Percentiles rank a stretch among this genome's conserved stretches.
Conservation (phyloP, 1,284 basidiomycete species). For the Coniferiporia weirii region DNA sequence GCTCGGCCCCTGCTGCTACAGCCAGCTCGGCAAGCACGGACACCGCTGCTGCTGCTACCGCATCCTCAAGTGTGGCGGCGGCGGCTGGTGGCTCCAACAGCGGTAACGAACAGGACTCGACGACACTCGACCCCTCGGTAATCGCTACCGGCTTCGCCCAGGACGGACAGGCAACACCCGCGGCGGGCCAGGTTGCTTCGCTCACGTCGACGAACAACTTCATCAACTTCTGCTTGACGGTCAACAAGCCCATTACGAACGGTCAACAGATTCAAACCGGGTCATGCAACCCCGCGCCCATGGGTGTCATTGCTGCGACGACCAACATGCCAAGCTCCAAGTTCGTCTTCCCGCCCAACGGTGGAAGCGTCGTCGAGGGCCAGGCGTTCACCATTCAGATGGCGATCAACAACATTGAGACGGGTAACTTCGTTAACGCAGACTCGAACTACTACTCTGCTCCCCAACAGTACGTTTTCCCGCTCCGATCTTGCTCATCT, state of each 20-base stretch:
- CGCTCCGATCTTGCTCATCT: neutral
- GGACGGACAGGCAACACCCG: slow-evolving; percentile 39
- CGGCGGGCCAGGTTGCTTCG: slow-evolving; percentile 50
- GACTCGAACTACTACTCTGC: slow-evolving; percentile 59
- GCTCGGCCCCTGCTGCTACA: slow-evolving; percentile 18
- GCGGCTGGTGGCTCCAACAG: slow-evolving; percentile 20
- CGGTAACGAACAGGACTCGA: slow-evolving; percentile 4
- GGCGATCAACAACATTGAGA: slow-evolving; percentile 49
- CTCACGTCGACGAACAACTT: slow-evolving; percentile 66
- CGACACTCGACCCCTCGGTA: slow-evolving; percentile 50
- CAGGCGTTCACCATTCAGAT: slow-evolving; percentile 53
- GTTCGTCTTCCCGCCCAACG: slow-evolving; percentile 52
- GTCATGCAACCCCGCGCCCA: slow-evolving; percentile 62
- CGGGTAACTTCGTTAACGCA: slow-evolving; percentile 60
- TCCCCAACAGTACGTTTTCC: slow-evolving; percentile 43
- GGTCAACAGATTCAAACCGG: slow-evolving; percentile 54
- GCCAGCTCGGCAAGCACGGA: slow-evolving; percentile 13
- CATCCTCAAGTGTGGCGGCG: slow-evolving; percentile 13
- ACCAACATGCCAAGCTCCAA: slow-evolving; percentile 56
- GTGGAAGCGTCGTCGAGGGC: slow-evolving; percentile 46
- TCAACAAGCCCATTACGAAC: slow-evolving; percentile 51
- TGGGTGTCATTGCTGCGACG: slow-evolving; percentile 52
- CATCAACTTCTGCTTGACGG: slow-evolving; percentile 61
- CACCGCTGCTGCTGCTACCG: slow-evolving; percentile 20
- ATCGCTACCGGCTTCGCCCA: slow-evolving; percentile 49